Evolutionary conservation across 1,139 yeast genomes (phyloP).

Genomic region (Blastobotrys arbuscula): DNA sequence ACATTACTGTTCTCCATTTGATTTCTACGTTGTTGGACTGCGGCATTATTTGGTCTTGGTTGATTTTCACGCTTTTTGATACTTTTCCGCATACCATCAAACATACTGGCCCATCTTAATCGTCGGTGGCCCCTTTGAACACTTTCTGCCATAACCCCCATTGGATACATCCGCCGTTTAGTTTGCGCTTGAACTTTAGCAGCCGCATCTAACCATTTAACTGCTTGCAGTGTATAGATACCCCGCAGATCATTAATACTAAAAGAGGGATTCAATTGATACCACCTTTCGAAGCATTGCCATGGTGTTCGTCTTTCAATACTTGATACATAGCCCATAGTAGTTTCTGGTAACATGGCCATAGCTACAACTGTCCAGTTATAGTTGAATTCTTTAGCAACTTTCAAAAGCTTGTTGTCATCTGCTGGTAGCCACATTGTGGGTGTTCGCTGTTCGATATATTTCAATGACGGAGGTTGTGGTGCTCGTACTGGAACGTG

Average conservation of each 20-base stretch:
- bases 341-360: slow-evolving; percentile 60
- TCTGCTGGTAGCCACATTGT: slow-evolving; percentile 96
- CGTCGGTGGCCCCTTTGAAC: slow-evolving; percentile 89
- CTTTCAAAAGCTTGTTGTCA: slow-evolving; percentile 70
- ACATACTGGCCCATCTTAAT: slow-evolving; percentile 92
- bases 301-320: slow-evolving; percentile 95
- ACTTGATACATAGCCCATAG: slow-evolving; percentile 69
- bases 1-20: slow-evolving; percentile 29
- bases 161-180: slow-evolving; percentile 80
- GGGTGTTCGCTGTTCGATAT: slow-evolving; percentile 76
- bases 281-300: slow-evolving; percentile 97
- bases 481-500: slow-evolving; percentile 47
- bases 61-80: slow-evolving; percentile 81
- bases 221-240: slow-evolving; percentile 74
- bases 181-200: slow-evolving; percentile 82
- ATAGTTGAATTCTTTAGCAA: slow-evolving; percentile 81
- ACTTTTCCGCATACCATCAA: slow-evolving; percentile 87
- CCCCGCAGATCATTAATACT: slow-evolving; percentile 87
- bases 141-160: slow-evolving; percentile 87
- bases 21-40: slow-evolving; percentile 23
- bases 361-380: slow-evolving; percentile 93
- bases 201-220: slow-evolving; percentile 88
- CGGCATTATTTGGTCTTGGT: slow-evolving; percentile 45
- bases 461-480: slow-evolving; percentile 75
- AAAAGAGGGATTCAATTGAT: slow-evolving; percentile 84